A percentile compares a stretch with the other conserved stretches of the same genome.
Conservation (phyloP, 257 asterid genomes). For the Salvia rosmarinus region DNA sequence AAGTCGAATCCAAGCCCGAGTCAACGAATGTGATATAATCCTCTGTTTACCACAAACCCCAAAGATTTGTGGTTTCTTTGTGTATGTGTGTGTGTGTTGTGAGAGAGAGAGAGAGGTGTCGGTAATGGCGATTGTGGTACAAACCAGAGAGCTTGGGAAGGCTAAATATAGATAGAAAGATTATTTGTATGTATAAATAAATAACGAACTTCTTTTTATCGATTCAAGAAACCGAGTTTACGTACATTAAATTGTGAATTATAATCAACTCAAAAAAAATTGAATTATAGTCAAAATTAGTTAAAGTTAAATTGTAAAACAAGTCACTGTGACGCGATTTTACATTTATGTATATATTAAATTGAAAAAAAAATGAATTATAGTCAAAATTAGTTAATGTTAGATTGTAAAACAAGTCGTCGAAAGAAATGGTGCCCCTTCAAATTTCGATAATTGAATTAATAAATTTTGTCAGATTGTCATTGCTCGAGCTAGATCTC, state of each 20-base stretch:
- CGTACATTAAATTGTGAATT: not conserved
- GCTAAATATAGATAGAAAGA: conserved; percentile 23
- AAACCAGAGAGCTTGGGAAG: not conserved
- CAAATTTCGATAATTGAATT: too few species aligned
- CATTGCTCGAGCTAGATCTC: too few species aligned
- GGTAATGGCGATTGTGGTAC: conserved; percentile 33
- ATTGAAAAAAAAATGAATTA: not conserved
- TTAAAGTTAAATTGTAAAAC: not conserved
- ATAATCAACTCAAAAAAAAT: too few species aligned
- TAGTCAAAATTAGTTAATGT: not conserved
- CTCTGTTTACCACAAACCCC: conserved; percentile 37
- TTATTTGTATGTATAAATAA: conserved; percentile 25
- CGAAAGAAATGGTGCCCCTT: too few species aligned
- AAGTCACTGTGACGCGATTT: too few species aligned
- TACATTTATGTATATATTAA: too few species aligned
- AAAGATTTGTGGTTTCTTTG: conserved; percentile 35
- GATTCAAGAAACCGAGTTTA: conserved; percentile 31
- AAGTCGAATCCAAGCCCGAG: conserved; percentile 32
- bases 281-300: conserved; percentile 4
- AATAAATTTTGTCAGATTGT: too few species aligned
- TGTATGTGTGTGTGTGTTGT: not conserved
- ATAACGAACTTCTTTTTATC: conserved; percentile 31
- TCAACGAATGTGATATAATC: not conserved
- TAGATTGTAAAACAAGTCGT: too few species aligned
- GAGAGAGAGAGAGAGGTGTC: conserved; percentile 24